These are phyloP conservation scores for Capsicum rhomboideum DNA, from an alignment of 257 asterid genomes.

Conservation along the genomic window DNA sequence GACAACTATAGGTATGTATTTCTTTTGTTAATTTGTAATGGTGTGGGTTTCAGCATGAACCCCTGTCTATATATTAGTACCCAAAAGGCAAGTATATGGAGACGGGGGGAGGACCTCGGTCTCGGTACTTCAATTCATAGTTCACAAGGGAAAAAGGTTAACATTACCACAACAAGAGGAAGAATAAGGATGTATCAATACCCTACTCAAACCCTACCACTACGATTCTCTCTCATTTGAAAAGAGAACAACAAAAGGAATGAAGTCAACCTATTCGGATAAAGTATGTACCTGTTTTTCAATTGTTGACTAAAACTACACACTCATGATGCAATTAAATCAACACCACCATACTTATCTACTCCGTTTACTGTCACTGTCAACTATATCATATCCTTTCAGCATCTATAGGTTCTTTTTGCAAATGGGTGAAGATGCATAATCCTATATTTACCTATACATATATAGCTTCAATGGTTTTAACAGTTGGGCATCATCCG, in stretches of 20 bases:
- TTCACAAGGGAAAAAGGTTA: neutral
- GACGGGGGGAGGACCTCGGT: neutral
- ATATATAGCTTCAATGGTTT: neutral
- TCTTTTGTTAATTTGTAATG: neutral
- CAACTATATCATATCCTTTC: neutral
- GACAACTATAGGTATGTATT: too few species aligned
- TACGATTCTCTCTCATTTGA: neutral
- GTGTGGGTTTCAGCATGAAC: neutral
- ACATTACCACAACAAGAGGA: neutral
- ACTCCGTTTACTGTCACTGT: neutral
- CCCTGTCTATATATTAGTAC: neutral
- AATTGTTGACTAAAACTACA: neutral
- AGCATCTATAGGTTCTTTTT: neutral
- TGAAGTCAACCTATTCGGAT: neutral
- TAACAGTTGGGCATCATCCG: neutral
- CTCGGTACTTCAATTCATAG: neutral
- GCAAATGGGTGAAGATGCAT: neutral
- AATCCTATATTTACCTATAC: neutral
- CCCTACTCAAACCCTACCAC: neutral
- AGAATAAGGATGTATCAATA: neutral
- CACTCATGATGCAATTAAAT: neutral
- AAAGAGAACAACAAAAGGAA: neutral
- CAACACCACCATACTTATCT: neutral
- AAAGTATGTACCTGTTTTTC: neutral
- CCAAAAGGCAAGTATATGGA: neutral